These are phyloP conservation scores for Suillus americanus DNA, from an alignment of 768 basidiomycete species.

Conservation along the genomic window DNA sequence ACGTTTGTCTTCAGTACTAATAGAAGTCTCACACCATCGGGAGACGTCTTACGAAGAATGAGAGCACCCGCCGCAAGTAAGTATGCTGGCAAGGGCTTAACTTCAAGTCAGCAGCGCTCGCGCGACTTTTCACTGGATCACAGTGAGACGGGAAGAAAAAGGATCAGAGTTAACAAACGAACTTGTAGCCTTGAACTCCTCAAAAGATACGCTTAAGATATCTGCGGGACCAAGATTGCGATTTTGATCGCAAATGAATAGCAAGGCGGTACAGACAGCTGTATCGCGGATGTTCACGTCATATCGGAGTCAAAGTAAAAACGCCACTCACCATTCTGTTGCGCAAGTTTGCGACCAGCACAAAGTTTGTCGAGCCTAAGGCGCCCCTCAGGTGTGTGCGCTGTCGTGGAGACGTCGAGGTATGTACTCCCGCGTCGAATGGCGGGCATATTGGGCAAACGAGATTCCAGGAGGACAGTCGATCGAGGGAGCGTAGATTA, in stretches of 20 bases:
- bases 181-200: background rate
- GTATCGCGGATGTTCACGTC: background rate
- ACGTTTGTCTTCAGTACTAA: background rate
- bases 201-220: background rate
- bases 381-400: background rate
- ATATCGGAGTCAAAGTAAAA: background rate
- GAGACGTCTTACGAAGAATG: background rate
- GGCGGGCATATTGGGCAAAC: background rate
- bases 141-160: background rate
- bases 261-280: background rate
- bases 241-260: constrained; percentile 1
- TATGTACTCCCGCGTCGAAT: constrained; percentile 3
- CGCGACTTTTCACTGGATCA: background rate
- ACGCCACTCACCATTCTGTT: background rate
- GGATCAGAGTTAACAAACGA: background rate
- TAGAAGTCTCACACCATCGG: background rate
- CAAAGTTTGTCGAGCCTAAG: background rate
- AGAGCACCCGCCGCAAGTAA: background rate
- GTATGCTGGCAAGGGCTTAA: background rate
- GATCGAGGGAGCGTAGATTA: background rate
- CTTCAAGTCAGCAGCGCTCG: background rate
- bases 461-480: background rate
- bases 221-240: background rate
- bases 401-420: constrained; percentile 1
- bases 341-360: background rate